Base-by-base conservation (phyloP, 768 basidiomycete species). In the Multifurca ochricompacta region DNA sequence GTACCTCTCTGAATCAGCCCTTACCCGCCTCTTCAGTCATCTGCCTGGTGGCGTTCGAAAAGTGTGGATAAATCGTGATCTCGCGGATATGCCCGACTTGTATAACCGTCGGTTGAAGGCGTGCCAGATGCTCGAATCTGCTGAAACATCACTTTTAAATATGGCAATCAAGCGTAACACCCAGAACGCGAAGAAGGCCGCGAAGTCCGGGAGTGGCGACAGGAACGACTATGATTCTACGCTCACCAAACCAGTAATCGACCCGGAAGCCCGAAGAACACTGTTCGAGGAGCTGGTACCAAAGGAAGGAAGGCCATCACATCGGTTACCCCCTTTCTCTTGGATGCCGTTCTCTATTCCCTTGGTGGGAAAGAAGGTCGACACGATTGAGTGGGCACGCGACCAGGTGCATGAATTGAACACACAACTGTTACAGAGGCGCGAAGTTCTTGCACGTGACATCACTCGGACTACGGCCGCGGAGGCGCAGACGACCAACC, bases 21-120 rank as follows among this genome's bases (percentile, higher is more conserved):
- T 96, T 27, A 70, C 67, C 39, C 73, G 79, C 45, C 69, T 95
- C 10, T 95, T 90, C 68, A 77, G 79, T n/a, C 77, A 80, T 53
- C 76, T 97, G 3, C 95, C 96, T 0, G 94, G 94, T 9, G 94
- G 94, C 14, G 87, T 94, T 7, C 84, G 83, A 65, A 80, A 82
- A 59, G 82, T 99, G 34, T 99, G 95, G 93, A 76, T 98, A 35
- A 95, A 93, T 67, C 77, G 89, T 45, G 79, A 97, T 64, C 74
- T 97, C 27, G 90, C 90, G 66, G 85, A 91, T 9, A 77, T 99
- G 47, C 93, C 93, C 1, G 83, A 86, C 37, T 64, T 90, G 18
- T 87, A 89, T 63, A 82, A 93, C 31, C 79, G 86, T 32, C 85
- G 91, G 19, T 66, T 83, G 14, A 74, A 74, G 3, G 90, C 91